Evolutionary conservation across 169 alveolate species (phyloP), one percentile per base, ranked within the genome.

Genomic region (Babesia caballi): DNA sequence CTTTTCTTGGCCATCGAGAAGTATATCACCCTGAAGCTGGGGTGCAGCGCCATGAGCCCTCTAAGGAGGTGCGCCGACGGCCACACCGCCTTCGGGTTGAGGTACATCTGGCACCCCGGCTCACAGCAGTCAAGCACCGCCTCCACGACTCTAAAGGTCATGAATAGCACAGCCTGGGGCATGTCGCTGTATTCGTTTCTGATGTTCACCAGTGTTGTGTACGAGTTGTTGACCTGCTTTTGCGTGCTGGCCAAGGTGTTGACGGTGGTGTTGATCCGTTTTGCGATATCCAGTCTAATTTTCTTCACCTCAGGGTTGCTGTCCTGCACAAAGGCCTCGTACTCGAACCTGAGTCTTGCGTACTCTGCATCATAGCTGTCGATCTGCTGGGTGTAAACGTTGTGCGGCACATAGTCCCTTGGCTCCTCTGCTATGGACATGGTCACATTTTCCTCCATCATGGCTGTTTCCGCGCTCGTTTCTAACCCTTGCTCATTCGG

Each of bases 41-140:
- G 25, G 7, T 40, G 28, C 27, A 73, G 9, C 4, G 70, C 23
- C 47, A 50, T 21, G 21, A 61, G 0, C 2, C 75, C 77, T 1
- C 84, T 70, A 21, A 73, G 21, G 4, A 80, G 60, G 9, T 69
- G 76, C 25, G 88, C 68, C 14, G 63, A 80, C n/a, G 88, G 69
- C 88, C 88, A 80, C 2, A 56, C 88, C 8, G 88, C 47, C 58
- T 69, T 80, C 11, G 73, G 73, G 44, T 80, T 80, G 54, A 80
- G 61, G 71, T 69, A 80, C 53, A 80, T 80, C 60, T 80, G 88
- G 42, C 83, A 35, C 12, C 83, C 83, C 11, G 80, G 76, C 15
- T 75, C 85, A 50, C 88, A 80, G 46, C 69, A 60, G 35, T 80
- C 59, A 30, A 80, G 50, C 25, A 80, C 69, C 0, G 59, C 44